A percentile compares a stretch with the other conserved stretches of the same genome.
Conservation (phyloP, 495 filamentous ascomycete species). For the Lepidopterella palustris region DNA sequence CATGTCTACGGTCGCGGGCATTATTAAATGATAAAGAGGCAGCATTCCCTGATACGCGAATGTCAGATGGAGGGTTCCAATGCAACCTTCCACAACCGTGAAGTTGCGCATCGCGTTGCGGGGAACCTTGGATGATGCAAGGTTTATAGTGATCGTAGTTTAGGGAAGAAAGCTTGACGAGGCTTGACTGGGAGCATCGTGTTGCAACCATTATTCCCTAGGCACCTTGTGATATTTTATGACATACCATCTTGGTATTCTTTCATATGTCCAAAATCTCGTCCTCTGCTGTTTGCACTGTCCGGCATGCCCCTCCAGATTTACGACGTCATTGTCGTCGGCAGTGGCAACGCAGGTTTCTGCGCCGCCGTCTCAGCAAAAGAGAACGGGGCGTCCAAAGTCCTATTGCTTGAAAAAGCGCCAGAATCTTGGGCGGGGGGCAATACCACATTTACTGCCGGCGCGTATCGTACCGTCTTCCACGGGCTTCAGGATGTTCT, state of each 20-base stretch:
- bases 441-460: conserved; percentile 55
- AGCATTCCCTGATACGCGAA: too few species aligned
- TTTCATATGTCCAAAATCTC: neutral
- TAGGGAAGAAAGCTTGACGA: neutral
- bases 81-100: too few species aligned
- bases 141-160: neutral
- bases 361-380: conserved; percentile 47
- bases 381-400: conserved; percentile 33
- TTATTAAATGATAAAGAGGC: neutral
- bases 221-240: neutral
- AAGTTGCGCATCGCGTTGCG: neutral
- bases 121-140: neutral
- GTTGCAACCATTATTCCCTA: neutral
- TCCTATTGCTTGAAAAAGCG: conserved; percentile 50
- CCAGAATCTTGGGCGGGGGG: conserved; percentile 50
- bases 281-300: too few species aligned
- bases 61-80: too few species aligned
- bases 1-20: neutral
- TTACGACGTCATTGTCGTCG: conserved; percentile 48
- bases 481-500: conserved; percentile 44
- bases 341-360: conserved; percentile 55
- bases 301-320: neutral
- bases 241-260: neutral
- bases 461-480: conserved; percentile 48
- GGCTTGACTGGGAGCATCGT: neutral